Base-by-base conservation (phyloP, 1,139 yeast species). In the Geotrichum macrosporum region DNA sequence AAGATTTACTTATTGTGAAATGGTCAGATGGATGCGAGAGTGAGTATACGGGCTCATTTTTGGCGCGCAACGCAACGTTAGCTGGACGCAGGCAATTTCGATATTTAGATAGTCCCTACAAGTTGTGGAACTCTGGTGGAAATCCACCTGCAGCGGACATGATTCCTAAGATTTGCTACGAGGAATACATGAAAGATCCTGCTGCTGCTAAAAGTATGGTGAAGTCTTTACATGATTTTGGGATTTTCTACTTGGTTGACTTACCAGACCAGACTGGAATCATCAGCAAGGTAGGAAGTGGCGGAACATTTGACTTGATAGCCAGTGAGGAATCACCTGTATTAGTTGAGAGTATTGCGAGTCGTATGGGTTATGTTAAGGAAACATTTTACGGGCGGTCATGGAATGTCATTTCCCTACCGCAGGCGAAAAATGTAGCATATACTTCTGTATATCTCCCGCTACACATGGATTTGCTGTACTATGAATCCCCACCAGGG, bases 401-500 rank as follows among this genome's bases (percentile, higher is more conserved):
- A 3, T 85, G 86, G 68, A 85, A 84, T 59, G 92, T 84, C 4
- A 74, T 72, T 48, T 77, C 78, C 34, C 74, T 73, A 9, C 74
- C 77, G 9, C 65, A 74, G 24, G 84, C 92, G n/a, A 78, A 75
- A 47, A 84, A 85, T 55, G 81, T 84, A 42, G 94, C 94, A 1
- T 79, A 83, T 58, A 82, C 94, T 2, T 72, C 74, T 43, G 74
- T 74, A 1, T 78, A 78, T 54, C 70, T 85, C 46, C 92, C 92
- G 3, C 69, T 85, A 49, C 95, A 85, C 58, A 84, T 83, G 86
- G 94, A 85, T 57, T 70, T 85, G 35, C 71, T 81, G 44, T 85
- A 84, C 65, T 80, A 84, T 60, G 92, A 85, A 62, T 80, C 88
- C 8, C 94, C 94, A 1, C 95, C 95, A 0, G 94, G 94, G 0